A percentile compares a stretch with the other conserved stretches of the same genome.
Evolutionary conservation across 176 grass and related monocot genomes (phyloP).

Genomic region (Tillandsia fasciculata): DNA sequence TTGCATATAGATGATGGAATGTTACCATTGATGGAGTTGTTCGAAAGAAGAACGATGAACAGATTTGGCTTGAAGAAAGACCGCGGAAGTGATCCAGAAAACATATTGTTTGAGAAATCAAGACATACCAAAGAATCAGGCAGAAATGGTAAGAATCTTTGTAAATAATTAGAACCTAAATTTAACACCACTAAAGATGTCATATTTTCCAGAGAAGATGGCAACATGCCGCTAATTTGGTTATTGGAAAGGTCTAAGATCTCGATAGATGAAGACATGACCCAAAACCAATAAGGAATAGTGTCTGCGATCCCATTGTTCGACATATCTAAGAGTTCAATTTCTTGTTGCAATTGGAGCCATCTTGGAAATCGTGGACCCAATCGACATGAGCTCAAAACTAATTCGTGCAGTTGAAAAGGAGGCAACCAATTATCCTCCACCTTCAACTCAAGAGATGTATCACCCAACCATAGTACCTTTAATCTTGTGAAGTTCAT

Average conservation of each 20-base stretch:
- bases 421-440: too few relatives aligned
- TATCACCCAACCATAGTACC: fast-evolving
- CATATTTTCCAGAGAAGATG: too few relatives aligned
- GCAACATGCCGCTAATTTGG: too few relatives aligned
- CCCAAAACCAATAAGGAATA: conserved; percentile 33
- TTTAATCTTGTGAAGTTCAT: neutral
- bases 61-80: neutral
- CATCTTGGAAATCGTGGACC: conserved; percentile 22
- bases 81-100: too few relatives aligned
- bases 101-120: too few relatives aligned
- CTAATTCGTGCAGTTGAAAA: too few relatives aligned
- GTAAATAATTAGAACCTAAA: too few relatives aligned
- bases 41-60: neutral
- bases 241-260: neutral
- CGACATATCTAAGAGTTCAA: conserved; percentile 4
- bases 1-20: conserved; percentile 18
- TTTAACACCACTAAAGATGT: too few relatives aligned
- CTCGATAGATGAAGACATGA: neutral
- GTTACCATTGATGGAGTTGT: conserved; percentile 14
- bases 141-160: too few relatives aligned
- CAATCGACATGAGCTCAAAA: neutral
- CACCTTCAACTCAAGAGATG: neutral
- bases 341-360: conserved; percentile 11
- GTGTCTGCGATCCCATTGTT: conserved; percentile 21
- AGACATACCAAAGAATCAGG: too few relatives aligned